phyloP scores from a whole-genome alignment of 805 yeast genomes.

The Nakazawaea anatomiae region DNA sequence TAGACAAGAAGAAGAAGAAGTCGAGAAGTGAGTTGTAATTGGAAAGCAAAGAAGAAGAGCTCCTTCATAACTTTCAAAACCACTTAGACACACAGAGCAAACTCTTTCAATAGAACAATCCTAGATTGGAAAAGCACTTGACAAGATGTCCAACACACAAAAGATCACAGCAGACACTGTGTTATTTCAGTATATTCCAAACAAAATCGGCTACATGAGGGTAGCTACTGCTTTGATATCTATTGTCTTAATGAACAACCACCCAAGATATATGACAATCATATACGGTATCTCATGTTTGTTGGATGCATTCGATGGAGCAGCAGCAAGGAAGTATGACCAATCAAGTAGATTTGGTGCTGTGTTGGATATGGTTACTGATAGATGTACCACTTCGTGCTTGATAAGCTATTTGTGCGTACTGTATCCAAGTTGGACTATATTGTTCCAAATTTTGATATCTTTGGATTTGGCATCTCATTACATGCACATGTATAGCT shows the following conservation, averaged over 20 bases:
- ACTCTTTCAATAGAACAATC: background rate
- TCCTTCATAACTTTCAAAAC: too few relatives aligned
- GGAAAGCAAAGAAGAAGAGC: too few relatives aligned
- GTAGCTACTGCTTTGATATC: slow-evolving; percentile 79
- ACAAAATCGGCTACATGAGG: slow-evolving; percentile 84
- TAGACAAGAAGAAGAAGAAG: too few relatives aligned
- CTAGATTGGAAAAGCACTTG: background rate
- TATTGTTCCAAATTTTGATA: slow-evolving; percentile 77
- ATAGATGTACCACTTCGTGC: slow-evolving; percentile 94
- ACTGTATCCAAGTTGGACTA: slow-evolving; percentile 63
- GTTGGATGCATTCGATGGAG: slow-evolving; percentile 94
- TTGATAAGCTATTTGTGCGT: slow-evolving; percentile 80
- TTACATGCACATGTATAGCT: slow-evolving; percentile 98
- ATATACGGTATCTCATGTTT: slow-evolving; percentile 85
- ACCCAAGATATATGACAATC: slow-evolving; percentile 72
- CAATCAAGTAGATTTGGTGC: slow-evolving; percentile 95
- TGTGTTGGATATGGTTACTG: slow-evolving; percentile 97
- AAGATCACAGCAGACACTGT: slow-evolving; percentile 2
- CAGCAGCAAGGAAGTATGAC: slow-evolving; percentile 82
- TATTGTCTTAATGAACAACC: slow-evolving; percentile 72
- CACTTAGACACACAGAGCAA: too few relatives aligned
- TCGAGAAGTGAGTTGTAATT: too few relatives aligned
- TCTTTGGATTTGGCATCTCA: slow-evolving; percentile 89
- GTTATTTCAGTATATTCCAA: slow-evolving; percentile 65
- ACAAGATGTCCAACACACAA: background rate